phyloP scores from a whole-genome alignment of 345 rosid genomes.

The Trapa incisa region DNA sequence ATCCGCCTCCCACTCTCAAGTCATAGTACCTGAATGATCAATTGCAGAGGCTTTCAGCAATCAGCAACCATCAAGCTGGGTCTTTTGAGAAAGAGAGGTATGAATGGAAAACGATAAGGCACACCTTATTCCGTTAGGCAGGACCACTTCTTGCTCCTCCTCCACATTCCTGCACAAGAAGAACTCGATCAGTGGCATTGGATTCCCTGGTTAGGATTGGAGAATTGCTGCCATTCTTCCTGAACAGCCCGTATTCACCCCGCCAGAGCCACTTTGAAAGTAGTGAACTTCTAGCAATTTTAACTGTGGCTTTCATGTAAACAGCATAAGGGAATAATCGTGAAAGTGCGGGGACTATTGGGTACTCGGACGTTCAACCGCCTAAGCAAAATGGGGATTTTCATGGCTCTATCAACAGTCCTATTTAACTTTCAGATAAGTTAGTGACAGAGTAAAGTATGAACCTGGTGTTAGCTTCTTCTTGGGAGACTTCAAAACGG shows the following conservation, averaged over 20 bases:
- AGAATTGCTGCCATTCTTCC: too few species aligned
- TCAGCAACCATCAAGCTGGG: background rate
- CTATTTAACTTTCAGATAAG: background rate
- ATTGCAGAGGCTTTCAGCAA: background rate
- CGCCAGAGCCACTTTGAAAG: too few species aligned
- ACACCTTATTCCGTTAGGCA: constrained; percentile 83
- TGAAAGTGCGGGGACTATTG: background rate
- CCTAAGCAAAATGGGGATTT: background rate
- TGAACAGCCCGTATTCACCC: too few species aligned
- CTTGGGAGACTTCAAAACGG: constrained; percentile 61
- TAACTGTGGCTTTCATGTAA: background rate
- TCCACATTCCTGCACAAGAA: constrained; percentile 48
- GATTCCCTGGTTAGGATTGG: too few species aligned
- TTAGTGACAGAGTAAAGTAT: background rate
- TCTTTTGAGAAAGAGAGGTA: background rate
- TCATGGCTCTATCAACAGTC: background rate
- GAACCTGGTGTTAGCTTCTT: constrained; percentile 76
- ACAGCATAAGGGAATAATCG: background rate
- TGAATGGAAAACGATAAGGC: background rate
- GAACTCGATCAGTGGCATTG: background rate
- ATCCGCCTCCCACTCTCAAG: constrained; percentile 75
- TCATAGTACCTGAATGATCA: constrained; percentile 53
- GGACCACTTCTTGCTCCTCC: constrained; percentile 50
- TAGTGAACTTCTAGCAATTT: background rate
- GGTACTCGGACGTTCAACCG: background rate